These are phyloP conservation scores for Lachnellula hyalina DNA, from an alignment of 2,329 filamentous ascomycete species.

Conservation along the genomic window DNA sequence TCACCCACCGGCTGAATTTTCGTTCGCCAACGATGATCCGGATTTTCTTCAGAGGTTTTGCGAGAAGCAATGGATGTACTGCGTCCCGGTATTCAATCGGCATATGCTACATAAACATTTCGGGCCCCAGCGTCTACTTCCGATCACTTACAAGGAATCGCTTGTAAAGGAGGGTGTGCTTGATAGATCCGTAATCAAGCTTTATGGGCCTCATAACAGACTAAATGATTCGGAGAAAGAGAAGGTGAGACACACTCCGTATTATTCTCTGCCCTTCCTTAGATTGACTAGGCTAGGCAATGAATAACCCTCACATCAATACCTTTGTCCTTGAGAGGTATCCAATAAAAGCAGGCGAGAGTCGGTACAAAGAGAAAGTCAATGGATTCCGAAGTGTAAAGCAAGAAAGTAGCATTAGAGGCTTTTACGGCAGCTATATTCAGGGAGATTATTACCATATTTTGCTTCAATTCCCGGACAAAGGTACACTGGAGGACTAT, in stretches of 20 bases:
- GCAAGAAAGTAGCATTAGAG: constrained; percentile 22
- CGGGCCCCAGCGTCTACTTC: constrained; percentile 22
- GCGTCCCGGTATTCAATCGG: constrained; percentile 20
- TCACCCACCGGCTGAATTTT: constrained; percentile 17
- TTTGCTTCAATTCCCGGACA: constrained; percentile 33
- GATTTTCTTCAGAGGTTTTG: constrained; percentile 26
- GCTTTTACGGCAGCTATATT: constrained; percentile 26
- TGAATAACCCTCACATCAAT: constrained; percentile 11
- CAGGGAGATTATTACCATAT: constrained; percentile 29
- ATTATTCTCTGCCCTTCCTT: not conserved
- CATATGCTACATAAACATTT: constrained; percentile 23
- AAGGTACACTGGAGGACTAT: constrained; percentile 31
- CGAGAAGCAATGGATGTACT: constrained; percentile 28
- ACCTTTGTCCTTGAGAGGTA: constrained; percentile 29
- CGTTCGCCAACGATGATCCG: constrained; percentile 8
- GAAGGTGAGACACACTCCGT: not conserved
- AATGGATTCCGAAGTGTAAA: constrained; percentile 21
- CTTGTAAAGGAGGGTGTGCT: constrained; percentile 16
- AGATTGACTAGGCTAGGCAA: not conserved
- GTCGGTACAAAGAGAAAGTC: constrained; percentile 24
- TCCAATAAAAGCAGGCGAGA: constrained; percentile 14
- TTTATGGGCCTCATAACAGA: constrained; percentile 27
- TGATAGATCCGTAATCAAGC: constrained; percentile 19
- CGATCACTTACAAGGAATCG: constrained; percentile 21
- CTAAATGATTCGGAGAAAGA: constrained; percentile 4